Conservation (phyloP, 768 basidiomycete genomes). For the Calocybe gangraenosa region DNA sequence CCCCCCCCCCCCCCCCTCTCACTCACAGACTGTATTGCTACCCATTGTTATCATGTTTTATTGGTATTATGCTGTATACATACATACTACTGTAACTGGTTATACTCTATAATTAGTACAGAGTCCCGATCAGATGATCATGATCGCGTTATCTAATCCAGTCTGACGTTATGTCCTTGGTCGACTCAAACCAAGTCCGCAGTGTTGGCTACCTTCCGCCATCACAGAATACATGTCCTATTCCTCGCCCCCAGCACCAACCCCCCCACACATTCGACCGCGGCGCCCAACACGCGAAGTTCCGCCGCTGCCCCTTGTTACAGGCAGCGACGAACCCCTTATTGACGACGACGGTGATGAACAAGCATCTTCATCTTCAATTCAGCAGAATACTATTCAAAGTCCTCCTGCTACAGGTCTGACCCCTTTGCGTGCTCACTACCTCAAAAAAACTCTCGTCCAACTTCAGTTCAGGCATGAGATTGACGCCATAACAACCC, state of each 20-base stretch:
- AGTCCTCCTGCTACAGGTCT: slow-evolving; percentile 32
- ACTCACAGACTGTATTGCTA: slow-evolving; percentile 11
- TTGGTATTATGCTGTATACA: no score
- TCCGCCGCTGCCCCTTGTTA: slow-evolving; percentile 7
- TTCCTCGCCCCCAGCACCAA: not conserved
- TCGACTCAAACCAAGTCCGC: slow-evolving; percentile 5
- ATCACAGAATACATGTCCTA: slow-evolving; percentile 4
- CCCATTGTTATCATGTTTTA: not conserved
- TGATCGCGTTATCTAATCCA: slow-evolving; percentile 10
- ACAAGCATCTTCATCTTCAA: not conserved
- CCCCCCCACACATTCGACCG: slow-evolving; percentile 5
- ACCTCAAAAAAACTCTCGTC: slow-evolving; percentile 95
- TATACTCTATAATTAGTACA: no score
- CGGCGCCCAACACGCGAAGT: slow-evolving; percentile 16
- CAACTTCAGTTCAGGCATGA: slow-evolving; percentile 83
- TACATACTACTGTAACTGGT: no score
- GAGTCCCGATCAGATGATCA: no score
- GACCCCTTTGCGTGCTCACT: slow-evolving; percentile 90
- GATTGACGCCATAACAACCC: slow-evolving; percentile 59
- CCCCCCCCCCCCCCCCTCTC: not conserved
- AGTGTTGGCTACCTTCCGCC: not conserved
- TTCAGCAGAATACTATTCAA: not conserved
- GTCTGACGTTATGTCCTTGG: slow-evolving; percentile 8
- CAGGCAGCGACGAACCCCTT: slow-evolving; percentile 5
- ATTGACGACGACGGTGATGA: not conserved